A percentile compares a stretch with the other conserved stretches of the same genome.
Evolutionary conservation across 352 stramenopile species (phyloP).

Genomic region (Globisporangium apiculatum): DNA sequence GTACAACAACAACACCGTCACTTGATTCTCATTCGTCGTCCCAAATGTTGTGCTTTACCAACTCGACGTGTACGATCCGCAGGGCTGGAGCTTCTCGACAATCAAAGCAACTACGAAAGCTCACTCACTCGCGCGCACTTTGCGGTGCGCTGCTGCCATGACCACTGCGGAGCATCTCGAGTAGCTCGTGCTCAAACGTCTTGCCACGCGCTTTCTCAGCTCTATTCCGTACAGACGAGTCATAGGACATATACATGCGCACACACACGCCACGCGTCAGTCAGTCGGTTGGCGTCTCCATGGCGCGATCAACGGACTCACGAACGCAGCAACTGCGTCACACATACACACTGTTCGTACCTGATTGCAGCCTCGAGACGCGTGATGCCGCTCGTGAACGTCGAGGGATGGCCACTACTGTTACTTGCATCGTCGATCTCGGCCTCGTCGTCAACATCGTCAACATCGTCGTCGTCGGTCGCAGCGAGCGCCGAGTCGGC

Average conservation of each 20-base stretch:
- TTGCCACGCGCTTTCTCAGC: constrained; percentile 34
- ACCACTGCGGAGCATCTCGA: constrained; percentile 41
- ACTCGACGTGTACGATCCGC: too few relatives aligned
- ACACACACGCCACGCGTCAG: background rate
- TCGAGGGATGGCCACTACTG: background rate
- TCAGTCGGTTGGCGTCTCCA: background rate
- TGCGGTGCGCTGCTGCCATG: constrained; percentile 7
- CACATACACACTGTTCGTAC: constrained; percentile 14
- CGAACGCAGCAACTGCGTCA: background rate
- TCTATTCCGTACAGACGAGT: constrained; percentile 9
- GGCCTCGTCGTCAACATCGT: background rate
- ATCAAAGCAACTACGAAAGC: too few relatives aligned
- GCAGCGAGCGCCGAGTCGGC: background rate
- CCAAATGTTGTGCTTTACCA: too few relatives aligned
- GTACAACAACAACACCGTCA: too few relatives aligned
- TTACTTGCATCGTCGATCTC: constrained; percentile 4
- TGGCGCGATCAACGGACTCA: background rate
- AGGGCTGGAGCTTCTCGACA: too few relatives aligned
- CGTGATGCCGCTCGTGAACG: constrained; percentile 14
- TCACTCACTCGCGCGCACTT: background rate
- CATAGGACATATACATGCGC: background rate
- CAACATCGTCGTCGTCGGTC: too few relatives aligned
- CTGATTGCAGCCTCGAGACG: constrained; percentile 41
- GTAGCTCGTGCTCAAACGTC: constrained; percentile 41
- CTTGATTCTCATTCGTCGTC: too few relatives aligned